Base-by-base conservation (phyloP, 768 basidiomycete species). In the Amanita subjunquillea region DNA sequence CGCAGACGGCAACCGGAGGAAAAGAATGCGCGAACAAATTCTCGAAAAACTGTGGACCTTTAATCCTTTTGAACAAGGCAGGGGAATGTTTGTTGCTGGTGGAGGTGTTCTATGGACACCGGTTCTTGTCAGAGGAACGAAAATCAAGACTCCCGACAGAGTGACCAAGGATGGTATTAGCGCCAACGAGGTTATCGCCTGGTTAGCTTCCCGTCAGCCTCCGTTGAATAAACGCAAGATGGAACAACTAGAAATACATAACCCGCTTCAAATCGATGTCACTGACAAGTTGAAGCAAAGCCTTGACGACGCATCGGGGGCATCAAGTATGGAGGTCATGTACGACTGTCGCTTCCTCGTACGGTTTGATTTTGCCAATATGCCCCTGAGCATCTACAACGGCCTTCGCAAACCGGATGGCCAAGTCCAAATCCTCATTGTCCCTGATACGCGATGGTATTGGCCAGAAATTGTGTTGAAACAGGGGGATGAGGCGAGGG, bases 291-390 rank as follows among this genome's bases (percentile, higher is more conserved):
- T 73, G 2, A 44, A 51, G 12, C 34, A 61, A 10, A 58, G 39
- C 39, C 54, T 59, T 39, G 25, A 48, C 3, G 62, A 41, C 22
- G 38, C 39, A 50, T 51, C 43, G 39, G 63, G 46, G 8, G 53
- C 58, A 36, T 51, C 59, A 2, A 53, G 51, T 8, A 43, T 73
- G 12, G 66, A 75, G 22, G 46, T 82, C 10, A 65, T 88, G 27
- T 87, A 78, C 60, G 87, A 90, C 62, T 71, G 72, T 57, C 80
- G 87, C 5, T 90, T 85, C 63, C 58, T 79, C 3, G 47, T 89
- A 40, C 60, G 58, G 17, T 70, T 87, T 57, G 55, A 76, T 53
- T 58, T 78, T 12, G 57, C 58, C 32, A 67, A 58, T 39, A 70
- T 82, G 20, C 80, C 82, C 2, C 20, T 51, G 2, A 43, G 62